These are phyloP conservation scores for Pseudocercospora eumusae DNA, from an alignment of 2,329 filamentous ascomycete genomes.

Conservation along the genomic window DNA sequence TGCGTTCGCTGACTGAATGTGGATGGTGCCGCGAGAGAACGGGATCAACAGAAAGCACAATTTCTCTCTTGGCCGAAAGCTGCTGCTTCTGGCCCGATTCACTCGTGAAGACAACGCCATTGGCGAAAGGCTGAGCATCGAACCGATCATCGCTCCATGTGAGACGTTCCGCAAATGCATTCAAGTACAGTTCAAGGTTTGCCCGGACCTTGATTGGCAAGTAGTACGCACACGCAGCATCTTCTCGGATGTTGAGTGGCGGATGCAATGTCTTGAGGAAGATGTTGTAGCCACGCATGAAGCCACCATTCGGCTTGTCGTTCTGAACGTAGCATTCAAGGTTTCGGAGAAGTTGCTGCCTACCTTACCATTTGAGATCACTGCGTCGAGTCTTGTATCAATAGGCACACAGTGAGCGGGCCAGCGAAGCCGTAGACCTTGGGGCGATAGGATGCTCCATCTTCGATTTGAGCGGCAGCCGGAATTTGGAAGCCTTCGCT, in stretches of 20 bases:
- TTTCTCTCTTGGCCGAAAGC: constrained; percentile 43
- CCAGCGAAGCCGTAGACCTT: constrained; percentile 19
- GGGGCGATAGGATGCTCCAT: constrained; percentile 17
- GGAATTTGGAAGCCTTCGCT: constrained; percentile 23
- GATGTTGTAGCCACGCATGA: constrained; percentile 48
- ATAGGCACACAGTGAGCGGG: constrained; percentile 11
- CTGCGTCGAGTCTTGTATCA: not conserved
- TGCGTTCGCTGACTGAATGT: constrained; percentile 32
- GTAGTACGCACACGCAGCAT: constrained; percentile 53
- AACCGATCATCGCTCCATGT: constrained; percentile 36
- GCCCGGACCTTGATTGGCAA: constrained; percentile 44
- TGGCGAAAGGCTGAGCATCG: constrained; percentile 12
- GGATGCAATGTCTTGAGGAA: constrained; percentile 48
- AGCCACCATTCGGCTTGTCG: constrained; percentile 47
- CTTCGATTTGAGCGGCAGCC: constrained; percentile 12
- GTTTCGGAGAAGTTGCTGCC: constrained; percentile 24
- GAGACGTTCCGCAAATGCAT: constrained; percentile 47
- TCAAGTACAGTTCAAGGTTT: constrained; percentile 49
- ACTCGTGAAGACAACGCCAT: constrained; percentile 12
- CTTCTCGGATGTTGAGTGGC: constrained; percentile 44
- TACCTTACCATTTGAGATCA: constrained; percentile 15
- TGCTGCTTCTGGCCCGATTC: constrained; percentile 7
- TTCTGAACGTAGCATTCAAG: constrained; percentile 47
- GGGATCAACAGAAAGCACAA: constrained; percentile 56
- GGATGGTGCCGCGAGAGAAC: constrained; percentile 33